A percentile compares a stretch with the other conserved stretches of the same genome.
Evolutionary conservation across 495 filamentous ascomycete species (phyloP).

Genomic region (Rostrohypoxylon terebratum): DNA sequence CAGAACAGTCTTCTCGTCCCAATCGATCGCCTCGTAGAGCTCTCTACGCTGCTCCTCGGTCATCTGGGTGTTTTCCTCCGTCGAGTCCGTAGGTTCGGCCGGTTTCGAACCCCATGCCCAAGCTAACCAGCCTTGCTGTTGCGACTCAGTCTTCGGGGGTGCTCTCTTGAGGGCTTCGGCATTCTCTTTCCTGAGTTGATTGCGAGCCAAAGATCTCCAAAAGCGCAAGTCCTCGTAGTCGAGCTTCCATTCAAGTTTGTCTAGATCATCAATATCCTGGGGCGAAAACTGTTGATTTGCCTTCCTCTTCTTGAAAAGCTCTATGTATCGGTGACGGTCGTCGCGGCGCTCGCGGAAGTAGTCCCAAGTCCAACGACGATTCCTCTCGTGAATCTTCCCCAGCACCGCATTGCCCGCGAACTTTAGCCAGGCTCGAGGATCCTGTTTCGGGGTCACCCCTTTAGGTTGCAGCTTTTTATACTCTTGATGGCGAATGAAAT

Average conservation of each 20-base stretch:
- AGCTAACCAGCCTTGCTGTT: conserved; percentile 81
- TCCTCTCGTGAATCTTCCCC: conserved; percentile 92
- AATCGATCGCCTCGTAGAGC: conserved; percentile 96
- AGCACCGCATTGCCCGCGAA: conserved; percentile 91
- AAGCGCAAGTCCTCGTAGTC: conserved; percentile 97
- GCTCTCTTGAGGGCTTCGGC: conserved; percentile 73
- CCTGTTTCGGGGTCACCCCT: conserved; percentile 81
- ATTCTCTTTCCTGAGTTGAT: conserved; percentile 94
- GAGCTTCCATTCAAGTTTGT: conserved; percentile 84
- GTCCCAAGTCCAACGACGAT: conserved; percentile 90
- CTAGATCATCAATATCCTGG: conserved; percentile 76
- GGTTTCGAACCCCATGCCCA: conserved; percentile 90
- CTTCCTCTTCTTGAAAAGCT: conserved; percentile 93
- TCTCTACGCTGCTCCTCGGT: conserved; percentile 96
- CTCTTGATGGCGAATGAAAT: conserved; percentile 96
- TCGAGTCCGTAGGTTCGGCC: conserved; percentile 60
- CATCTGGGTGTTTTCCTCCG: conserved; percentile 82
- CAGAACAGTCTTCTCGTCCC: conserved; percentile 94
- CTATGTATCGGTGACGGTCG: conserved; percentile 88
- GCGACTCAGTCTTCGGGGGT: conserved; percentile 58
- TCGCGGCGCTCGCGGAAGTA: conserved; percentile 93
- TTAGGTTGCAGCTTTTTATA: conserved; percentile 95
- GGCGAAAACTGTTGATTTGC: conserved; percentile 76
- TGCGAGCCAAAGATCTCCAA: conserved; percentile 93
- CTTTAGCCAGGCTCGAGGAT: conserved; percentile 88